Evolutionary conservation across 202 grass and related monocot species (phyloP), one percentile per base, ranked within the genome.

Genomic region (Panicum virgatum): DNA sequence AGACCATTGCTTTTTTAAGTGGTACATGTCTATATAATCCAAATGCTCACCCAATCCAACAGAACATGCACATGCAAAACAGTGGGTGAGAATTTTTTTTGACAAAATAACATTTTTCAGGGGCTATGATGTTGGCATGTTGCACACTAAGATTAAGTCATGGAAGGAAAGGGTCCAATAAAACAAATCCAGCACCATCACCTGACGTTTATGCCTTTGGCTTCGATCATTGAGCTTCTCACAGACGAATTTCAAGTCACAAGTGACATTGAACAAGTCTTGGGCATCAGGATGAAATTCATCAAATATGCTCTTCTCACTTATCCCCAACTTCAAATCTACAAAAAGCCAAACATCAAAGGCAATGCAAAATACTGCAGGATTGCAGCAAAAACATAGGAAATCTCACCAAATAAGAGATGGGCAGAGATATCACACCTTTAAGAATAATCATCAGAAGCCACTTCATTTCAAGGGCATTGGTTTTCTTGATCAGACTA

Each of bases 391-490:
- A 58, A 51, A 83, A 56, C n/a, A 88, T 59, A 56, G 0, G 5
- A 60, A 84, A 80, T 19, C 47, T 19, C 69, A 70, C 3, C 66
- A 52, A 69, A 65, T 20, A 32, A 45, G 16, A 39, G 74, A 69
- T 39, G 34, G 10, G 14, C 18, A 63, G 60, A 79, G 70, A 50
- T 78, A 54, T 56, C 40, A 67, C 29, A 92, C 95, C 92, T 93
- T 98, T 98, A 48, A 95, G 85, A 87, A 98, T 95, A 76, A 98
- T 93, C 92, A 98, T 98, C 42, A 93, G 69, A 91, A 98, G 91
- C 96, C 92, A 98, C 82, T 98, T 95, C 96, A 98, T 95, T 88
- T 98, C 96, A 37, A 76, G 19, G 76, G 96, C 82, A 93, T 91
- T 98, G 57, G 96, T 95, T 90, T 91, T 98, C 80, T 95, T 95